Evolutionary conservation across 192 early-diverging fungal genomes (phyloP).

Genomic region (Linnemannia elongata): DNA sequence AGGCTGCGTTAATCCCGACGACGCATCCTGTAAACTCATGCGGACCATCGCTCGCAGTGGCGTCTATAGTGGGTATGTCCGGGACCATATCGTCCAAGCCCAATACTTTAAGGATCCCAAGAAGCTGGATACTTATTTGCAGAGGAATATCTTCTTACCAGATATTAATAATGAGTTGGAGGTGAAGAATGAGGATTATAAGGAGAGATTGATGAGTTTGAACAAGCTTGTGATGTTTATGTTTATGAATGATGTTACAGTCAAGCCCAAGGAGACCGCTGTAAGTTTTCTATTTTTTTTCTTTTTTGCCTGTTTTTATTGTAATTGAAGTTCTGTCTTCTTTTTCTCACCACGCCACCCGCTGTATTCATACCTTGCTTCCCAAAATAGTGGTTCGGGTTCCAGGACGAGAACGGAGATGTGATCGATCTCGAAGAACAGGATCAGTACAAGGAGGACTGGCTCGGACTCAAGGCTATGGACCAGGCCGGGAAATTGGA

Average conservation of each 20-base stretch:
- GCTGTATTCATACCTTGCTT: neutral
- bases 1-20: conserved; percentile 70
- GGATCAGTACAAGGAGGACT: conserved; percentile 75
- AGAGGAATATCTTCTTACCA: conserved; percentile 87
- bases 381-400: conserved; percentile 76
- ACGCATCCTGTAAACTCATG: conserved; percentile 78
- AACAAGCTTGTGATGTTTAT: conserved; percentile 86
- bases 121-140: conserved; percentile 78
- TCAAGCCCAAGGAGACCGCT: conserved; percentile 72
- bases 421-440: conserved; percentile 68
- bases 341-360: neutral
- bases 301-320: neutral
- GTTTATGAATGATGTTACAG: conserved; percentile 85
- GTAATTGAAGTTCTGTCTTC: neutral
- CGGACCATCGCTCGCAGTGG: conserved; percentile 81
- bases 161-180: conserved; percentile 87
- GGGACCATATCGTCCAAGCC: conserved; percentile 89
- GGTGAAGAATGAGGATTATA: conserved; percentile 71
- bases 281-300: conserved; percentile 51
- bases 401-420: conserved; percentile 66
- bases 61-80: conserved; percentile 89
- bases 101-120: conserved; percentile 91
- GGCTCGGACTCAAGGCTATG: conserved; percentile 75
- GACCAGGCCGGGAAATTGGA: conserved; percentile 60
- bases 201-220: conserved; percentile 67